Evolutionary conservation across 1,139 yeast species (phyloP), one percentile per base, ranked within the genome.

Genomic region (Entelexis sorbosivorans): DNA sequence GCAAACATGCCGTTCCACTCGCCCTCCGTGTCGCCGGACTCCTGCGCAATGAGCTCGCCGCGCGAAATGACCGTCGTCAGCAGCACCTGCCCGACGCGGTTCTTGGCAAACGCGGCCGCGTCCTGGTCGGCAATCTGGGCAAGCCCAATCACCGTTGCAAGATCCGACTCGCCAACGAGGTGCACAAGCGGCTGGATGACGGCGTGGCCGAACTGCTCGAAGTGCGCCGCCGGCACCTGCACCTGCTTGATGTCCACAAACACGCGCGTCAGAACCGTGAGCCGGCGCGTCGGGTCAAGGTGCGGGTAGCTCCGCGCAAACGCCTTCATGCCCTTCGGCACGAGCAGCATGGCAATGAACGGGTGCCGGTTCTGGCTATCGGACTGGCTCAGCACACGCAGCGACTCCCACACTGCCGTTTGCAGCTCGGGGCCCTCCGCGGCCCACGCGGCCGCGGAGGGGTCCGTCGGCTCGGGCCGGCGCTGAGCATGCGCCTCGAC

Each of bases 291-390:
- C 59, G 82, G 75, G 47, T 77, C 72, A 63, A 91, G 74, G 65
- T 88, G 87, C 64, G 88, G 82, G 73, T 88, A 87, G 56, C 87
- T 76, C 68, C 98, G 80, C 46, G 91, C 89, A 70, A 91, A 81
- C 43, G 88, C 76, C 67, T 87, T 89, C 71, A 87, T 80, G 53
- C 95, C 93, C 70, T 91, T 91, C 63, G 85, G 86, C 64, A 82
- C 86, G 42, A 85, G 79, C 60, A 91, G 73, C 66, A 88, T 81
- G 60, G 88, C 87, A 57, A 88, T 78, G 62, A 91, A 89, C 38
- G 95, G 95, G 62, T 85, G 86, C 38, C 62, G 73, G 72, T 61
- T 61, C 39, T 62, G 57, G 34, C 60, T 58, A 58, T 75, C 79
- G 26, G 70, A 65, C 20, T 77, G 75, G 29, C 77, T 77, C 40